These are phyloP conservation scores for Globisporangium lucens DNA, from an alignment of 352 stramenopile genomes.

Conservation along the genomic window DNA sequence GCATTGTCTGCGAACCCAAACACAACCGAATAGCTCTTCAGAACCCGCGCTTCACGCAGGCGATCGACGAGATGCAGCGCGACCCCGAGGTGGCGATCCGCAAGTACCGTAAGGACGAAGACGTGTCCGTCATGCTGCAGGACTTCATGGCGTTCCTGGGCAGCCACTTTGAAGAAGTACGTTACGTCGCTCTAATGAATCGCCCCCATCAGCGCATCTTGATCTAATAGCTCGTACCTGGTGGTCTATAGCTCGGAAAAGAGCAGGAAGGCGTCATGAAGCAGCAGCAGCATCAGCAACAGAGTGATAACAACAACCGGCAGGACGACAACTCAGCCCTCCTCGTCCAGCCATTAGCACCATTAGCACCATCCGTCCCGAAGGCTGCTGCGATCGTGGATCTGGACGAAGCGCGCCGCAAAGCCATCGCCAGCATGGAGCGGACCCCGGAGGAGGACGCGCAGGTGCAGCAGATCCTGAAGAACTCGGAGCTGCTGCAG, in stretches of 20 bases:
- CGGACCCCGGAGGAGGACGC: slow-evolving; percentile 55
- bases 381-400: slow-evolving; percentile 43
- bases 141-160: slow-evolving; percentile 77
- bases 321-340: background rate
- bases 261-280: slow-evolving; percentile 16
- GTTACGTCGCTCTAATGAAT: background rate
- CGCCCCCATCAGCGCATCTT: too few species aligned
- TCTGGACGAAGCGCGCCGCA: slow-evolving; percentile 42
- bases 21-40: slow-evolving; percentile 35
- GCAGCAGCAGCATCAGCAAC: slow-evolving; percentile 16
- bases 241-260: slow-evolving; percentile 38
- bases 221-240: background rate
- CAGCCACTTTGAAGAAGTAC: slow-evolving; percentile 75
- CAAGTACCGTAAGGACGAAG: slow-evolving; percentile 67
- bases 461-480: slow-evolving; percentile 64
- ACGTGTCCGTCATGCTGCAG: slow-evolving; percentile 54
- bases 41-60: slow-evolving; percentile 64
- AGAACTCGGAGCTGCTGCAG: slow-evolving; percentile 57
- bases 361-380: slow-evolving; percentile 6
- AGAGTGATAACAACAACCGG: slow-evolving; percentile 1
- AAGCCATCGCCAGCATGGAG: slow-evolving; percentile 59
- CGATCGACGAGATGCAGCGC: slow-evolving; percentile 68
- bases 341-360: background rate
- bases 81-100: slow-evolving; percentile 50
- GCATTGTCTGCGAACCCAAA: background rate